Evolutionary conservation across 441 rosid species (phyloP).

Genomic region (Manihot esculenta): DNA sequence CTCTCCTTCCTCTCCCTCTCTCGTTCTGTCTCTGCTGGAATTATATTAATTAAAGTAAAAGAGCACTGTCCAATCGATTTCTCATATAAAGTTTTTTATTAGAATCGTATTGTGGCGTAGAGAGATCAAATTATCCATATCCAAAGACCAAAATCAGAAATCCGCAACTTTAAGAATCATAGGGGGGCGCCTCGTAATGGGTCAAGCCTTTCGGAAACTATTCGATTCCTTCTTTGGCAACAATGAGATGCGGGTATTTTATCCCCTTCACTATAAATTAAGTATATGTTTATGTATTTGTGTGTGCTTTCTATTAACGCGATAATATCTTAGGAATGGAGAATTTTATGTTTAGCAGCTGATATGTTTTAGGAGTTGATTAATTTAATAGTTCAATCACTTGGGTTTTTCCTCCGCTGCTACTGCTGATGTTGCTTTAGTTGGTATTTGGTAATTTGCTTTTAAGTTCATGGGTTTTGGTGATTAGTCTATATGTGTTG

Average conservation of each 20-base stretch:
- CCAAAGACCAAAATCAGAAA: not conserved
- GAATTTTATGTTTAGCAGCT: not conserved
- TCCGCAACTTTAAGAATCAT: not conserved
- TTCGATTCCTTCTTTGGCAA: slow-evolving; percentile 95
- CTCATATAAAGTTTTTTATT: too few relatives aligned
- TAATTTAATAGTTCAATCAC: not conserved
- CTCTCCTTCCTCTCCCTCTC: not conserved
- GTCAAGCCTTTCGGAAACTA: slow-evolving; percentile 94
- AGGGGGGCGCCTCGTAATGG: slow-evolving; percentile 37
- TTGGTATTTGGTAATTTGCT: not conserved
- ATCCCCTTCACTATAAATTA: slow-evolving; percentile 10
- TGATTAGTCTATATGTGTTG: not conserved
- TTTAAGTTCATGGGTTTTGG: not conserved
- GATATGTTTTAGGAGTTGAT: not conserved
- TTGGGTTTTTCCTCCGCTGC: not conserved
- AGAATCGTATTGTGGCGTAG: not conserved
- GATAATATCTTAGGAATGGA: not conserved
- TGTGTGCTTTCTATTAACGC: not conserved
- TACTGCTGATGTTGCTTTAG: slow-evolving; percentile 2
- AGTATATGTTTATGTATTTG: not conserved
- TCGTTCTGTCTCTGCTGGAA: not conserved
- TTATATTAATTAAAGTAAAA: not conserved
- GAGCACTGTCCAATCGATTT: not conserved
- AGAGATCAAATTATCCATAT: not conserved
- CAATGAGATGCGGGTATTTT: slow-evolving; percentile 89